Base-by-base conservation (phyloP, 257 asterid species). In the Solanum microdontum region DNA sequence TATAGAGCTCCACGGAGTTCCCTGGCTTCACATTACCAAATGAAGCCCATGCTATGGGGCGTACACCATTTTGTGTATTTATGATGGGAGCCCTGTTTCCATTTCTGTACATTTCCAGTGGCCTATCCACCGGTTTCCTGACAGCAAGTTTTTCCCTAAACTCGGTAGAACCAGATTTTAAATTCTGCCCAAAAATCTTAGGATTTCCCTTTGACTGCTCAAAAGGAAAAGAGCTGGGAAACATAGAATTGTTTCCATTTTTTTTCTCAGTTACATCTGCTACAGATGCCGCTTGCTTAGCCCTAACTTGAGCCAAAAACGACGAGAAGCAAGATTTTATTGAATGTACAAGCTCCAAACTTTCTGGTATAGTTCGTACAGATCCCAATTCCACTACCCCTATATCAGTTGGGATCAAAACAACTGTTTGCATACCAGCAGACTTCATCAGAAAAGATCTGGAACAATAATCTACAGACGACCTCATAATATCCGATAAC, bases 301-400 rank as follows among this genome's bases (percentile, higher is more conserved):
- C 87, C 89, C 90, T 89, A 28, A 87, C 21, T 66, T 77, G 89
- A 5, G 94, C 85, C 1, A 93, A 85, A 86, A 91, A 90, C 3
- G 96, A 91, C 0, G 96, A 92, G 91, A 96, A 96, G 14, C 91
- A 88, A 13, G 97, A 94, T 17, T 88, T 91, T 23, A 94, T 88
- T 64, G 91, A 86, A 86, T 92, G 92, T 75, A 94, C 30, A 37
- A 94, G 90, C 89, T 93, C 95, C 82, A 64, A 24, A 76, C 90
- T 94, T 84, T 94, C 99, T 2, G 98, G 96, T 21, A 97, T 91
- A 85, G 92, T 85, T 86, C 94, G 93, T 3, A 94, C 93, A 0
- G 99, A 97, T 3, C 99, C 99, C 83, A 97, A 90, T 86, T 97
- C 99, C 82, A 97, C 94, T 3, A 97, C 99, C 7, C 99, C 98